Evolutionary conservation across 176 grass and related monocot genomes (phyloP).

Genomic region (Rhipidocladum racemiflorum): DNA sequence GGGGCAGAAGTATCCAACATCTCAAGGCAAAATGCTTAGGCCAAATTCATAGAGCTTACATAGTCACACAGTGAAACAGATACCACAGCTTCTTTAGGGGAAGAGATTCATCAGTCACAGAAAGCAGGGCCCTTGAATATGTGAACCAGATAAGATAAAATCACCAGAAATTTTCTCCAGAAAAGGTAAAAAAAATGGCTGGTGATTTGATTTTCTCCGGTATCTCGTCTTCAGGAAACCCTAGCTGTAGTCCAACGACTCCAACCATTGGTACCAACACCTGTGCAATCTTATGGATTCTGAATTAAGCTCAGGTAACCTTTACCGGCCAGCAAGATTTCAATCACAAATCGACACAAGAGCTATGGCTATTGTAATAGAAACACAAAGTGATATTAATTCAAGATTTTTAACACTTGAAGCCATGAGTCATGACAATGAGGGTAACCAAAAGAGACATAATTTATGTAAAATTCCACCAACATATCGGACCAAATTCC

Average conservation of each 20-base stretch:
- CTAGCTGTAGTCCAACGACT: neutral
- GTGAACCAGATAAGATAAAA: constrained; percentile 24
- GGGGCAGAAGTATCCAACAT: neutral
- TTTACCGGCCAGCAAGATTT: neutral
- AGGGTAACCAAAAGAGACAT: constrained; percentile 22
- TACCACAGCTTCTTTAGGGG: neutral
- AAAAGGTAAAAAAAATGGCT: neutral
- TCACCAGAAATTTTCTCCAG: neutral
- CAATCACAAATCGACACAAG: neutral
- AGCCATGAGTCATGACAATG: neutral
- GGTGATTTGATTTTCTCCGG: constrained; percentile 29
- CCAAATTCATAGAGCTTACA: neutral
- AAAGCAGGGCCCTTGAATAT: neutral
- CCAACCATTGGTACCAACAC: neutral
- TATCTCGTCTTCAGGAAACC: constrained; percentile 22
- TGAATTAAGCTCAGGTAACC: neutral
- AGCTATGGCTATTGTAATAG: neutral
- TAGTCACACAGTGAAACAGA: neutral
- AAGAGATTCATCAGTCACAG: neutral
- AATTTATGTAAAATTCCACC: constrained; percentile 47
- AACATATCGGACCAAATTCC: constrained; percentile 6
- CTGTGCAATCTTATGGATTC: neutral
- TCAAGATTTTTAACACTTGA: neutral
- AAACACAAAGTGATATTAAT: neutral
- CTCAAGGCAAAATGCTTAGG: neutral